Evolutionary conservation across 768 basidiomycete species (phyloP).

Genomic region (Bullera alba): DNA sequence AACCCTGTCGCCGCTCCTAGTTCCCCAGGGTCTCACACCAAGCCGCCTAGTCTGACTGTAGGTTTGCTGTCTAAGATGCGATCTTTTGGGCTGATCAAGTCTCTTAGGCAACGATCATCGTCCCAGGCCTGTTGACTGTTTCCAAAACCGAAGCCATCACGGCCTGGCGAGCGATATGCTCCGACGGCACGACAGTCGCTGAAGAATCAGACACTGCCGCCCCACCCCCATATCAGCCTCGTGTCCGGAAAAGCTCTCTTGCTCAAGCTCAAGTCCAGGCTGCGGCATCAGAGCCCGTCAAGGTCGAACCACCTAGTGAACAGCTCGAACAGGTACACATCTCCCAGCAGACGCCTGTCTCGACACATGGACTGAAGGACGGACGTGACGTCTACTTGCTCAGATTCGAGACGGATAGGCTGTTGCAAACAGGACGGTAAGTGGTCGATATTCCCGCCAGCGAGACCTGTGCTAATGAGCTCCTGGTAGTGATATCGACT

Average conservation of each 20-base stretch:
- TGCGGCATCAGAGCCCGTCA: background rate
- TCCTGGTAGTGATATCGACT: slow-evolving; percentile 20
- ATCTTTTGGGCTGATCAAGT: background rate
- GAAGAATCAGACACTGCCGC: background rate
- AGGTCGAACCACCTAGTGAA: too few species aligned
- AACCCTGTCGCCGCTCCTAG: too few species aligned
- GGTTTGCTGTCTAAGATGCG: slow-evolving; percentile 2
- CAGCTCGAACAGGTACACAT: background rate
- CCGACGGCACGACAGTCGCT: slow-evolving; percentile 1
- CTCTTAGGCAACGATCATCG: slow-evolving; percentile 46
- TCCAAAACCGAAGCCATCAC: slow-evolving; percentile 45
- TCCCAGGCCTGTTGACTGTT: slow-evolving; percentile 49
- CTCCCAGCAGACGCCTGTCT: background rate
- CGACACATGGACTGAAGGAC: slow-evolving; percentile 21
- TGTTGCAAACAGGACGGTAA: slow-evolving; percentile 34
- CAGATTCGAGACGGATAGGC: slow-evolving; percentile 43
- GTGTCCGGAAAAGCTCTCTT: too few species aligned
- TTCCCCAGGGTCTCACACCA: too few species aligned
- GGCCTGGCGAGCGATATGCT: slow-evolving; percentile 42
- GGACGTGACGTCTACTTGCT: slow-evolving; percentile 48
- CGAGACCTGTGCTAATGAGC: slow-evolving; percentile 1
- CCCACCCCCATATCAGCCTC: background rate
- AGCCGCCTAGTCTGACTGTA: slow-evolving; percentile 38
- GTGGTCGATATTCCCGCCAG: slow-evolving; percentile 5
- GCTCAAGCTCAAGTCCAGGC: too few species aligned